A percentile compares a stretch with the other conserved stretches of the same genome.
phyloP scores from a whole-genome alignment of 2,329 filamentous ascomycete species.

The Aurifilum marmelostoma region DNA sequence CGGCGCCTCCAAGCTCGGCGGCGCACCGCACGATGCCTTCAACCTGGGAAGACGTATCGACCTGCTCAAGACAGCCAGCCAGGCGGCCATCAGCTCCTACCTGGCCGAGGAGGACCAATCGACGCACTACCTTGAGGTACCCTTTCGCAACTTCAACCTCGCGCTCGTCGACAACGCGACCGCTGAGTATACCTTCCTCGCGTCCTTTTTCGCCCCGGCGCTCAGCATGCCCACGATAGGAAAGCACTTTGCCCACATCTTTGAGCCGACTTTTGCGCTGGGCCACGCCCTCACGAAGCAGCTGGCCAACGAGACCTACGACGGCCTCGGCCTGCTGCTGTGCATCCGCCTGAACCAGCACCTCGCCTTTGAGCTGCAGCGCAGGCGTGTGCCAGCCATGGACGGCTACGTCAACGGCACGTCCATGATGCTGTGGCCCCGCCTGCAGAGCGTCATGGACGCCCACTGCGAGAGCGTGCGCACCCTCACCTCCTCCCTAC shows the following conservation, averaged over 20 bases:
- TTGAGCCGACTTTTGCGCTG: constrained; percentile 85
- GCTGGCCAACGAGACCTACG: constrained; percentile 75
- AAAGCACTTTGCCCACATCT: constrained; percentile 83
- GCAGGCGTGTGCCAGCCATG: constrained; percentile 84
- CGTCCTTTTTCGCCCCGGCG: constrained; percentile 82
- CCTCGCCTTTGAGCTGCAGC: constrained; percentile 90
- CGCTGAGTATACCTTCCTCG: constrained; percentile 92
- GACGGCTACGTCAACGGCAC: constrained; percentile 94
- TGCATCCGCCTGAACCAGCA: constrained; percentile 93
- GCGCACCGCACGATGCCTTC: constrained; percentile 80
- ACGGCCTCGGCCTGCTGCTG: constrained; percentile 85
- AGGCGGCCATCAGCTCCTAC: constrained; percentile 81
- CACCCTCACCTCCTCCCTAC: constrained; percentile 58
- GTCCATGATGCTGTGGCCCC: constrained; percentile 95
- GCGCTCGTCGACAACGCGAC: constrained; percentile 92
- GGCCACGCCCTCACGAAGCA: constrained; percentile 77
- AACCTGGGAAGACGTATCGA: constrained; percentile 86
- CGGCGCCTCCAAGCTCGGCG: constrained; percentile 49
- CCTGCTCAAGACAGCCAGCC: constrained; percentile 72
- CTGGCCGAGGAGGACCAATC: constrained; percentile 87
- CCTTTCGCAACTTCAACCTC: constrained; percentile 93
- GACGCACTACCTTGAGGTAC: constrained; percentile 84
- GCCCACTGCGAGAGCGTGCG: constrained; percentile 87
- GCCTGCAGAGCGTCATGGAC: constrained; percentile 93
- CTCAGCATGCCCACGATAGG: constrained; percentile 77